phyloP scores from a whole-genome alignment of 2,329 filamentous ascomycete genomes.

The Septoria petroselini region DNA sequence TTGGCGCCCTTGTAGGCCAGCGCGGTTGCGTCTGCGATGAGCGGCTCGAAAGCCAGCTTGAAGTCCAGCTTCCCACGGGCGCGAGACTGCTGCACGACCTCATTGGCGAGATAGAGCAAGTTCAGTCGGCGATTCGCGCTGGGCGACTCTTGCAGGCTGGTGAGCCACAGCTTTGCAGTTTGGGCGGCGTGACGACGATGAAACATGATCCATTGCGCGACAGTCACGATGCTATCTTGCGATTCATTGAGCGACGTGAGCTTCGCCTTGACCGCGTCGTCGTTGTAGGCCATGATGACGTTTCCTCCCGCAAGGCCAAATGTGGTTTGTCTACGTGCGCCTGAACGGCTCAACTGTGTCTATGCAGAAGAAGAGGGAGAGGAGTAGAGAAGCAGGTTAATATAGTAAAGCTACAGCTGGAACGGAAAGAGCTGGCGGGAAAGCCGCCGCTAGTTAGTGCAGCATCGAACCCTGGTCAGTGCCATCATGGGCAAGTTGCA shows the following conservation, averaged over 20 bases:
- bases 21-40: constrained; percentile 86
- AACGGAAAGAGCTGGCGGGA: neutral
- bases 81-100: constrained; percentile 95
- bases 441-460: too few species aligned
- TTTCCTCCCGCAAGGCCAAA: neutral
- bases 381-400: constrained; percentile 4
- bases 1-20: constrained; percentile 88
- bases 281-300: constrained; percentile 78
- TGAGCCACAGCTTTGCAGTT: constrained; percentile 87
- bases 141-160: constrained; percentile 83
- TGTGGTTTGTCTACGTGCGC: constrained; percentile 2
- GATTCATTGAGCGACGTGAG: constrained; percentile 94
- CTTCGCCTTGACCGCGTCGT: constrained; percentile 92
- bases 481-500: too few species aligned
- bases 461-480: too few species aligned
- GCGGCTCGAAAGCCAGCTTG: constrained; percentile 81
- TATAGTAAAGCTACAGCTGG: too few species aligned
- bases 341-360: neutral
- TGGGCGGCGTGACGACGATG: constrained; percentile 90
- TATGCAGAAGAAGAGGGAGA: neutral
- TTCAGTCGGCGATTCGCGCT: constrained; percentile 76
- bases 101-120: constrained; percentile 92
- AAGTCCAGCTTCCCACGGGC: constrained; percentile 91
- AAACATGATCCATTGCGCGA: constrained; percentile 99
- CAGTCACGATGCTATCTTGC: constrained; percentile 92